These are phyloP conservation scores for Camellia oleifera DNA, from an alignment of 179 eudicot genomes.

Conservation along the genomic window DNA sequence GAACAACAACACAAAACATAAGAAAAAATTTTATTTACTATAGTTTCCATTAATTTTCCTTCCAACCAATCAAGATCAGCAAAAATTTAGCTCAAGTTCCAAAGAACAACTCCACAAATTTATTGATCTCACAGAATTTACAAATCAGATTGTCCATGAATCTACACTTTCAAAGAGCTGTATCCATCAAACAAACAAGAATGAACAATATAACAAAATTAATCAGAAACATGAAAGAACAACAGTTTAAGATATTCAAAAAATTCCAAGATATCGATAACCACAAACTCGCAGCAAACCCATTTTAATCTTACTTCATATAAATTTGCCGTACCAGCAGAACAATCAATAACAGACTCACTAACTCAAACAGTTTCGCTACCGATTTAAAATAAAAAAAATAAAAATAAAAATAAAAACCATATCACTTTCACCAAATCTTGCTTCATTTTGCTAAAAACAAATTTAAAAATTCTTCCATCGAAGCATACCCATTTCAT, in stretches of 20 bases:
- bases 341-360: too few relatives aligned
- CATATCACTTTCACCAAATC: neutral
- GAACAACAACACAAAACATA: neutral
- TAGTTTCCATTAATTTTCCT: neutral
- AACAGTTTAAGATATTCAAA: too few relatives aligned
- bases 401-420: too few relatives aligned
- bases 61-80: neutral
- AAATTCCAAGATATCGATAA: neutral
- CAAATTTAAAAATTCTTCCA: neutral
- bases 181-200: neutral
- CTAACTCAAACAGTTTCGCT: too few relatives aligned
- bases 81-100: neutral
- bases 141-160: neutral
- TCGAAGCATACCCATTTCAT: constrained; percentile 3
- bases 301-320: neutral
- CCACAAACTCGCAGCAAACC: neutral
- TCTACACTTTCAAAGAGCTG: neutral
- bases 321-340: neutral
- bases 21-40: neutral
- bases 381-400: too few relatives aligned
- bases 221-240: neutral
- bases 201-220: neutral
- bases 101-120: neutral
- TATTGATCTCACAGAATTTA: neutral
- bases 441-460: neutral